phyloP scores from a whole-genome alignment of 805 yeast genomes.

The Yarrowia sp. region DNA sequence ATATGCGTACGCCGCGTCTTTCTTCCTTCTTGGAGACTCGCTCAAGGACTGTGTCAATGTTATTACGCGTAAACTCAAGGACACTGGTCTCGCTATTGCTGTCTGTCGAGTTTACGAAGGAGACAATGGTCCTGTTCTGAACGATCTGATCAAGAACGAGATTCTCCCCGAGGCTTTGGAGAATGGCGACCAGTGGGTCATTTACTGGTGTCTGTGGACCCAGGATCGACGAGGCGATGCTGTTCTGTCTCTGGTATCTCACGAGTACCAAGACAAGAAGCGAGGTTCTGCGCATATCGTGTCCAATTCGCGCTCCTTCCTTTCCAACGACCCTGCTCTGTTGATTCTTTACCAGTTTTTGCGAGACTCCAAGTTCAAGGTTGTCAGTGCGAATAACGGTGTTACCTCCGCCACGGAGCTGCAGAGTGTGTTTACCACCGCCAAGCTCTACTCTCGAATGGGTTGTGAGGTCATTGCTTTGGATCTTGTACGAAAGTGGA shows the following conservation, averaged over 20 bases:
- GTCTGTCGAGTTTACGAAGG: slow-evolving; percentile 74
- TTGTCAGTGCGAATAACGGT: slow-evolving; percentile 46
- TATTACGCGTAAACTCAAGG: slow-evolving; percentile 61
- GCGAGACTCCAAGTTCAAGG: slow-evolving; percentile 39
- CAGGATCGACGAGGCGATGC: slow-evolving; percentile 49
- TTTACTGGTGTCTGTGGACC: slow-evolving; percentile 78
- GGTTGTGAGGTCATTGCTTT: slow-evolving; percentile 83
- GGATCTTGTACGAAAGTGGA: slow-evolving; percentile 64
- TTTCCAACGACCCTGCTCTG: slow-evolving; percentile 79
- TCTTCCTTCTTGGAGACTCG: slow-evolving; percentile 75
- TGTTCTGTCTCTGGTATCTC: slow-evolving; percentile 57
- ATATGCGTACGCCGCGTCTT: slow-evolving; percentile 80
- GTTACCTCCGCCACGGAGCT: slow-evolving; percentile 54
- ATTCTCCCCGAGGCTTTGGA: slow-evolving; percentile 56
- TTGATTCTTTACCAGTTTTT: slow-evolving; percentile 61
- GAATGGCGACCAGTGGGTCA: slow-evolving; percentile 73
- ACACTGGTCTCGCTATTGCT: slow-evolving; percentile 71
- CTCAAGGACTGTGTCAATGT: slow-evolving; percentile 76
- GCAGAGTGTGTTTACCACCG: slow-evolving; percentile 57
- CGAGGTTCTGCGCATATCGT: background rate
- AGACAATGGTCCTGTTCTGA: slow-evolving; percentile 53
- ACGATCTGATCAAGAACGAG: slow-evolving; percentile 46
- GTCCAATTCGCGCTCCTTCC: slow-evolving; percentile 38
- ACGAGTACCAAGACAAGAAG: slow-evolving; percentile 1
- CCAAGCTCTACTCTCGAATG: slow-evolving; percentile 73